Base-by-base conservation (phyloP, 495 filamentous ascomycete species). In the Monascus purpureus region DNA sequence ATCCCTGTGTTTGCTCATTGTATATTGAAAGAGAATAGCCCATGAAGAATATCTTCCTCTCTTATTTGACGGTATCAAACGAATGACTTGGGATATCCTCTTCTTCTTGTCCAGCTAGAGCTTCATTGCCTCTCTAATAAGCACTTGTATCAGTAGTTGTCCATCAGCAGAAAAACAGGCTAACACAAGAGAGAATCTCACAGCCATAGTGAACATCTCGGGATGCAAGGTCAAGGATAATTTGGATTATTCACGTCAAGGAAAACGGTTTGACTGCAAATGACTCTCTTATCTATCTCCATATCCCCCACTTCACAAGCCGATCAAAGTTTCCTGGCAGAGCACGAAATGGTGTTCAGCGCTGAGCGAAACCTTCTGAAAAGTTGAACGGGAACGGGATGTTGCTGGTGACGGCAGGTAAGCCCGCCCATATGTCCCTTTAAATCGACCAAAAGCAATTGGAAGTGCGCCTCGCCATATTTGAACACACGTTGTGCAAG, bases 381-480 rank as follows among this genome's bases (percentile, higher is more conserved):
- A 55, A 46, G 15, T 51, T 14, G 25, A 55, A 46, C 9, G 50
- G 50, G 37, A 55, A 55, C 32, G 45, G 49, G 8, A 14, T 17
- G 13, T 47, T 31, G 27, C 37, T 37, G 13, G 20, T 42, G 2
- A 50, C 30, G 38, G 39, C 43, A 32, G 48, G 48, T 34, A 53
- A 40, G 11, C 47, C 42, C 27, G 39, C 13, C 46, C 50, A 59
- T 14, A 40, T 48, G 16, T 50, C n/a, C 42, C 28, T 54, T 41
- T 35, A 56, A 34, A 36, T 56, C 47, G 24, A 45, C 45, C 13
- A 52, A 17, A 35, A 48, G 47, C 6, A 47, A 53, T 38, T 45
- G 52, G 32, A 51, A 58, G 20, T 51, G 48, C 24, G 52, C 45
- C 37, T 58, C 52, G 30, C 51, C 49, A 35, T 55, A 55, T 35